A percentile compares a stretch with the other conserved stretches of the same genome.
These are phyloP conservation scores for Amaranthus hypochondriacus DNA, from an alignment of 148 eudicot genomes.

Conservation along the genomic window DNA sequence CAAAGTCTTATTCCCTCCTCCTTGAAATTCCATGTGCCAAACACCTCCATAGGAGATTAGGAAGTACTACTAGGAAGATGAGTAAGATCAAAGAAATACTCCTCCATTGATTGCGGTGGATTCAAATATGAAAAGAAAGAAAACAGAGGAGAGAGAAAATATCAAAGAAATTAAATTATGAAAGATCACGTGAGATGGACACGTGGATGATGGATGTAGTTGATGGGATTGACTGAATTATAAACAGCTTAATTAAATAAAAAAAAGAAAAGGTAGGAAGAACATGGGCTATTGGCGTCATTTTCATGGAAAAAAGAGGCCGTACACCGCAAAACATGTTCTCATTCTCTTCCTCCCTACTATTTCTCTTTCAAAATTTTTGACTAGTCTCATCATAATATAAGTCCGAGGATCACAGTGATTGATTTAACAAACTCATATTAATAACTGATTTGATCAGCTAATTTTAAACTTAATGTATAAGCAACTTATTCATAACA, in stretches of 20 bases:
- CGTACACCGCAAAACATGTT: conserved; percentile 24
- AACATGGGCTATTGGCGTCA: conserved; percentile 8
- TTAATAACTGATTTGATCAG: no score
- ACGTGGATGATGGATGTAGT: background rate
- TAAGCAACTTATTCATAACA: no score
- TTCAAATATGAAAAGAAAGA: background rate
- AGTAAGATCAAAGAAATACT: conserved; percentile 3
- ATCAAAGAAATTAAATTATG: no score
- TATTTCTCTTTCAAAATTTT: background rate
- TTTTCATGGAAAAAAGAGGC: conserved; percentile 8
- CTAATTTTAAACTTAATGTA: no score
- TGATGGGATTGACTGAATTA: background rate
- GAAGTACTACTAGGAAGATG: background rate
- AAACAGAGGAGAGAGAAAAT: no score
- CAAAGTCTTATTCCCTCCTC: no score
- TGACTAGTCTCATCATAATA: background rate
- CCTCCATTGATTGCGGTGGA: background rate
- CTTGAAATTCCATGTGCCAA: no score
- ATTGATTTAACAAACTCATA: no score
- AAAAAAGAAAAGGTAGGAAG: background rate
- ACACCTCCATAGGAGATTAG: no score
- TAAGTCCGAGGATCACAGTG: no score
- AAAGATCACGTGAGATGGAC: conserved; percentile 7
- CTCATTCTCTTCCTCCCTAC: background rate
- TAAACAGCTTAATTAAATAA: background rate